Evolutionary conservation across 768 basidiomycete species (phyloP).

Genomic region (Leucosporidium scottii): DNA sequence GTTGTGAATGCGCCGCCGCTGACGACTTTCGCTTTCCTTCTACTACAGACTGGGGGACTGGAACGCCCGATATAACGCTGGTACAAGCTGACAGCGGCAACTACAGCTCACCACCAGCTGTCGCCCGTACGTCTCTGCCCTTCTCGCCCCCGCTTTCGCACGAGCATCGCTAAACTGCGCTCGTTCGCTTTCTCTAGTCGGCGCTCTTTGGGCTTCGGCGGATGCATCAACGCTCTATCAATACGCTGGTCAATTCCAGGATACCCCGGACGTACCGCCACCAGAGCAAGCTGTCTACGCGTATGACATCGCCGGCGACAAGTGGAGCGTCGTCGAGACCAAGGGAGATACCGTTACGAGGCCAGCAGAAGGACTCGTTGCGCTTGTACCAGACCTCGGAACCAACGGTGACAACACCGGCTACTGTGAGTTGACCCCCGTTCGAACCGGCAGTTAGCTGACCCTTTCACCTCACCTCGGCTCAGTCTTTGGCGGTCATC

Average conservation of each 20-base stretch:
- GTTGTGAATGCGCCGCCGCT: not conserved
- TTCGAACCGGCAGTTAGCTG: too few species aligned
- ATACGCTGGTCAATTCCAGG: conserved; percentile 19
- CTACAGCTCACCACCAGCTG: conserved; percentile 22
- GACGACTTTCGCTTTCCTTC: not conserved
- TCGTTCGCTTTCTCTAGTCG: conserved; percentile 10
- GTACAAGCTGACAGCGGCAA: conserved; percentile 17
- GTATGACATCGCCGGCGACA: conserved; percentile 13
- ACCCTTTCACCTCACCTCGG: too few species aligned
- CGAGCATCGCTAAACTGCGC: too few species aligned
- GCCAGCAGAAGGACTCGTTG: conserved; percentile 17
- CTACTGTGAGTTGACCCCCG: conserved; percentile 9
- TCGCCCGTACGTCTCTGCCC: conserved; percentile 16
- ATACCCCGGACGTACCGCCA: conserved; percentile 15
- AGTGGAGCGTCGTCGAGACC: conserved; percentile 11
- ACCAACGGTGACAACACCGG: conserved; percentile 18
- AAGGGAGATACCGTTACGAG: conserved; percentile 11
- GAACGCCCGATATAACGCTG: conserved; percentile 16
- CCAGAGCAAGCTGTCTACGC: conserved; percentile 5
- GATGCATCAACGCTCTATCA: conserved; percentile 24
- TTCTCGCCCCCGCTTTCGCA: not conserved
- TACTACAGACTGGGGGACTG: conserved; percentile 16
- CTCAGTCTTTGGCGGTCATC: too few species aligned
- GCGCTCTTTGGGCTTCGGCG: conserved; percentile 16
- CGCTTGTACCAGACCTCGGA: conserved; percentile 6